Conservation (phyloP, 768 basidiomycete genomes). For the Piloderma croceum region DNA sequence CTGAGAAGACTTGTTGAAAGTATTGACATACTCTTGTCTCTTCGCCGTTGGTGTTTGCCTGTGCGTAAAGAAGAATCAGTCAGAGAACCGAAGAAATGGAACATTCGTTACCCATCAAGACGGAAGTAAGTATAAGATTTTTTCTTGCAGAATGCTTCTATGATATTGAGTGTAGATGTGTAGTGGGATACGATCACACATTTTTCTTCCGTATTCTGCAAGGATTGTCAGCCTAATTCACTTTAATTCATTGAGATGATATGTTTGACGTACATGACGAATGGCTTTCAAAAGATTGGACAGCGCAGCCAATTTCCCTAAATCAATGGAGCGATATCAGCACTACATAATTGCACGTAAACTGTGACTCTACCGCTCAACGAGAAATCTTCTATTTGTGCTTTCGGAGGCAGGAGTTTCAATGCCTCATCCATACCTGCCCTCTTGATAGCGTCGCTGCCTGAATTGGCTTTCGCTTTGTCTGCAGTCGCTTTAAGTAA, state of each 20-base stretch:
- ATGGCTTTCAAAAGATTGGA: constrained; percentile 58
- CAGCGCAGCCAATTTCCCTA: constrained; percentile 73
- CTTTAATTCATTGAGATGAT: not conserved
- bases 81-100: not conserved
- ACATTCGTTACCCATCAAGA: constrained; percentile 68
- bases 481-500: constrained; percentile 76
- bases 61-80: constrained; percentile 4
- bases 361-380: constrained; percentile 61
- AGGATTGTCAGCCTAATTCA: constrained; percentile 5
- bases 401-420: constrained; percentile 52
- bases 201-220: constrained; percentile 82
- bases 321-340: constrained; percentile 7
- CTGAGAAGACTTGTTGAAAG: constrained; percentile 78
- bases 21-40: constrained; percentile 81
- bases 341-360: not conserved
- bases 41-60: constrained; percentile 75
- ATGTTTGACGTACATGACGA: constrained; percentile 39
- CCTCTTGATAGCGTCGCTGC: constrained; percentile 36
- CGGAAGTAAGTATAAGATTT: constrained; percentile 74
- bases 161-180: constrained; percentile 87
- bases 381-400: constrained; percentile 62
- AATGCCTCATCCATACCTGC: constrained; percentile 55
- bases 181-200: constrained; percentile 96
- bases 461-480: constrained; percentile 43
- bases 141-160: constrained; percentile 80